Conservation (phyloP, 352 stramenopile species). For the Pythium insidiosum region DNA sequence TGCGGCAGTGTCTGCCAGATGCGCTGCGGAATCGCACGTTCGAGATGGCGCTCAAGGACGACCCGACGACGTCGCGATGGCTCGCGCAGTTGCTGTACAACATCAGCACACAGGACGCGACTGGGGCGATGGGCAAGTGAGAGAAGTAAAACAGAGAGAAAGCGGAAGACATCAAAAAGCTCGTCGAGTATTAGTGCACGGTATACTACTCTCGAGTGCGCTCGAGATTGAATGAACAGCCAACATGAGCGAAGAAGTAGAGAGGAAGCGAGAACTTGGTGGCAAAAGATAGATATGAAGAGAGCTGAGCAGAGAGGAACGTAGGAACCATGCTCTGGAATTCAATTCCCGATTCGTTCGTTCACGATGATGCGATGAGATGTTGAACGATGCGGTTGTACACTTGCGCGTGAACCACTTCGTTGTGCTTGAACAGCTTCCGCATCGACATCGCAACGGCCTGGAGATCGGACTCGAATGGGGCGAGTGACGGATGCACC, state of each 20-base stretch:
- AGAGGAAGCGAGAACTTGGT: no score
- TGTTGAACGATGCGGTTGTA: conserved; percentile 69
- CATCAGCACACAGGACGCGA: no score
- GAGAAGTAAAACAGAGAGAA: no score
- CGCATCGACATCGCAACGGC: conserved; percentile 20
- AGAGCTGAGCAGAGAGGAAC: no score
- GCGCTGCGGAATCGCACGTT: conserved; percentile 95
- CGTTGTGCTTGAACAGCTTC: conserved; percentile 59
- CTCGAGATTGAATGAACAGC: not conserved
- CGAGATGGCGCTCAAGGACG: conserved; percentile 89
- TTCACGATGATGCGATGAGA: no score
- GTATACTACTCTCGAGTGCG: not conserved
- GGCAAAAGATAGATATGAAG: no score
- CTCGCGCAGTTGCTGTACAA: conserved; percentile 93
- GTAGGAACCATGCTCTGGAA: no score
- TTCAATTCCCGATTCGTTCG: no score
- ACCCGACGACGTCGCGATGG: conserved; percentile 96
- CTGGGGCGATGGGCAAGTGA: conserved; percentile 16
- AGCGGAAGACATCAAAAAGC: no score
- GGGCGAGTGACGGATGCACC: conserved; percentile 40
- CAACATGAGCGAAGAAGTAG: not conserved
- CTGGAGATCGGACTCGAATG: conserved; percentile 36
- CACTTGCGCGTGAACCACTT: conserved; percentile 43
- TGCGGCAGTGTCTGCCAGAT: conserved; percentile 93
- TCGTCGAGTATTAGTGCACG: no score